phyloP scores from a whole-genome alignment of 441 rosid genomes.

The Isatis lusitanica region DNA sequence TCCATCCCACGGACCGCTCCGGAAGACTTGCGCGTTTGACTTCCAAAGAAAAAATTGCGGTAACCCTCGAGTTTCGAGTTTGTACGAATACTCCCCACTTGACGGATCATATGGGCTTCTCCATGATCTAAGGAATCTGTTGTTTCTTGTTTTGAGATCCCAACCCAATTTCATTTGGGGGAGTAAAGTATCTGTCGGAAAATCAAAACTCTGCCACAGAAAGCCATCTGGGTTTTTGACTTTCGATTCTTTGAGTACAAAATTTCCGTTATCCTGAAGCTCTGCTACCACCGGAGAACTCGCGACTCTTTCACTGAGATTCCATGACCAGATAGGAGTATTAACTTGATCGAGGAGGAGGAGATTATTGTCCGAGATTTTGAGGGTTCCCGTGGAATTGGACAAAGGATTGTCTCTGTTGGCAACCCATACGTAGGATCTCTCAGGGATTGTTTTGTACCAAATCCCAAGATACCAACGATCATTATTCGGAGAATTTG shows the following conservation, averaged over 20 bases:
- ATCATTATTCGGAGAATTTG: background rate
- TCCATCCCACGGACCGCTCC: constrained; percentile 1
- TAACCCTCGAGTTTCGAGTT: too few relatives aligned
- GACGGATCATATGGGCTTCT: too few relatives aligned
- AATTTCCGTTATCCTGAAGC: background rate
- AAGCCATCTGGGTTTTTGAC: background rate
- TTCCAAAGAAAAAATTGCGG: background rate
- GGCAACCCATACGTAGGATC: background rate
- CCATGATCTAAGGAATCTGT: too few relatives aligned
- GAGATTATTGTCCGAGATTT: background rate
- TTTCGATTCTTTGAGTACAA: background rate
- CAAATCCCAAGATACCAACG: background rate
- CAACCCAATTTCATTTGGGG: too few relatives aligned
- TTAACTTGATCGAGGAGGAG: background rate
- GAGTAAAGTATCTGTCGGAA: too few relatives aligned
- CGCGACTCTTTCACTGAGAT: background rate
- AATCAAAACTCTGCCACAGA: too few relatives aligned
- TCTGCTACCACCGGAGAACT: background rate
- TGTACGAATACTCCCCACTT: too few relatives aligned
- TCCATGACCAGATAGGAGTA: background rate
- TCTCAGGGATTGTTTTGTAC: background rate
- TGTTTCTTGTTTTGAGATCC: too few relatives aligned
- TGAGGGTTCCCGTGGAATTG: background rate
- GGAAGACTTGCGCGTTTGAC: background rate
- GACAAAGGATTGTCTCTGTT: background rate